Percentiles rank a stretch among this genome's conserved stretches.
Evolutionary conservation across 2,329 filamentous ascomycete genomes (phyloP).

Genomic region (Alternaria arborescens): DNA sequence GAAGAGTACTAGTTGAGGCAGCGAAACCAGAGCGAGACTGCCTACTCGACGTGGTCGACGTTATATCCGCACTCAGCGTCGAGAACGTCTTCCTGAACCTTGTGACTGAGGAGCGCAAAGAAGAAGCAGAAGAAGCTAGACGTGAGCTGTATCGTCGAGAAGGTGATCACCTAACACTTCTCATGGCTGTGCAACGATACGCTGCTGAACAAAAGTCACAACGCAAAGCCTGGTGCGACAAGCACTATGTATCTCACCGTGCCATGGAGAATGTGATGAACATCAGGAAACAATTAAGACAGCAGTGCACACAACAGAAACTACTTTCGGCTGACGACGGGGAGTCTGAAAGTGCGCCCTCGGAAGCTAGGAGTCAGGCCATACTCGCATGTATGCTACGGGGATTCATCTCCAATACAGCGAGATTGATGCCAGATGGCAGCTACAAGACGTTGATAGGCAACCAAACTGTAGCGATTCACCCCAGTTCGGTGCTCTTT

Average conservation of each 20-base stretch:
- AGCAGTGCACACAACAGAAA: conserved; percentile 63
- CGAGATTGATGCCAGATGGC: conserved; percentile 66
- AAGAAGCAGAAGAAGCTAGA: conserved; percentile 64
- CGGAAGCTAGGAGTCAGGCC: conserved; percentile 57
- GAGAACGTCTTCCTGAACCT: conserved; percentile 70
- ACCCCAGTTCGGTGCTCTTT: conserved; percentile 68
- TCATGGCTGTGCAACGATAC: conserved; percentile 68
- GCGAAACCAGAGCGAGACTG: conserved; percentile 75
- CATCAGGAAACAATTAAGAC: conserved; percentile 68
- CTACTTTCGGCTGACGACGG: conserved; percentile 36
- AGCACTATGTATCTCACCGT: conserved; percentile 67
- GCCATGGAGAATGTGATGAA: conserved; percentile 74
- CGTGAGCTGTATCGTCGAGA: conserved; percentile 66
- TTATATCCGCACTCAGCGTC: conserved; percentile 73
- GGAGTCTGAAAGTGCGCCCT: conserved; percentile 26
- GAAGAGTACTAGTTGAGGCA: conserved; percentile 83
- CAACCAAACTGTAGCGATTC: conserved; percentile 69
- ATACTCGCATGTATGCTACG: conserved; percentile 67
- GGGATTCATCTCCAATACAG: conserved; percentile 69
- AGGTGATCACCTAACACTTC: conserved; percentile 70
- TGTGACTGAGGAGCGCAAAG: conserved; percentile 67
- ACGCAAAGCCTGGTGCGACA: conserved; percentile 67
- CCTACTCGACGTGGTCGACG: conserved; percentile 83
- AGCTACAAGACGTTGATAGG: conserved; percentile 69
- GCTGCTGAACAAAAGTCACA: conserved; percentile 65